Evolutionary conservation across 208 protist species (phyloP).

Genomic region (Jaenimonas drosophilae): DNA sequence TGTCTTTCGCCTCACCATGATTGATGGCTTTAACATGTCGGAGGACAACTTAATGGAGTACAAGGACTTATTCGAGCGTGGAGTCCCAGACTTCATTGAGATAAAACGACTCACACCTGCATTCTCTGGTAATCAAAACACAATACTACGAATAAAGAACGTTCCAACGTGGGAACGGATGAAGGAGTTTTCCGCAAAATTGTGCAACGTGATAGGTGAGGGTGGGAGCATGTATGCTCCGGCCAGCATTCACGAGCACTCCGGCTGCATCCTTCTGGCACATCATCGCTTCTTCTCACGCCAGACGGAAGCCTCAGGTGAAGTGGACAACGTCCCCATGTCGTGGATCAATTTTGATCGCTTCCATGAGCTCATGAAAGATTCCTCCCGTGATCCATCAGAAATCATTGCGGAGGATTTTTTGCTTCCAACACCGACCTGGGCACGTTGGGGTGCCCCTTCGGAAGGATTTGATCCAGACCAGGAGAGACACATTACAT

Average conservation of each 20-base stretch:
- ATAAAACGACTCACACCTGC: slow-evolving; percentile 91
- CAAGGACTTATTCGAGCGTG: slow-evolving; percentile 77
- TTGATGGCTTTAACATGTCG: slow-evolving; percentile 92
- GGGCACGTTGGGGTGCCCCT: slow-evolving; percentile 50
- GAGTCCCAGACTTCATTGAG: slow-evolving; percentile 90
- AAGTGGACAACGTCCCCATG: slow-evolving; percentile 48
- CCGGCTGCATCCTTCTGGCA: slow-evolving; percentile 80
- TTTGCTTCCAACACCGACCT: slow-evolving; percentile 58
- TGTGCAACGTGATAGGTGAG: slow-evolving; percentile 49
- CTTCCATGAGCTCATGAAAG: slow-evolving; percentile 44
- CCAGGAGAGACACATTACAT: slow-evolving; percentile 57
- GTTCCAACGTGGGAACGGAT: slow-evolving; percentile 88
- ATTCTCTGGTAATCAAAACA: slow-evolving; percentile 75
- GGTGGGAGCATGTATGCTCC: slow-evolving; percentile 54
- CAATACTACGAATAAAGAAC: slow-evolving; percentile 89
- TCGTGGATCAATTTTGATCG: slow-evolving; percentile 88
- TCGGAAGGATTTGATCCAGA: slow-evolving; percentile 82
- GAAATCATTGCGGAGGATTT: slow-evolving; percentile 61
- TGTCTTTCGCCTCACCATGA: slow-evolving; percentile 95
- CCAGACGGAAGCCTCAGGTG: too few species aligned
- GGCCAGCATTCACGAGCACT: slow-evolving; percentile 85
- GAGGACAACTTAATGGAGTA: slow-evolving; percentile 83
- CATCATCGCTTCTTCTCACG: slow-evolving; percentile 56
- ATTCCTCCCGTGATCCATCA: slow-evolving; percentile 15
- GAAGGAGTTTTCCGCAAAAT: slow-evolving; percentile 49